These are phyloP conservation scores for Parietichytrium sp. DNA, from an alignment of 108 stramenopile genomes.

Conservation along the genomic window DNA sequence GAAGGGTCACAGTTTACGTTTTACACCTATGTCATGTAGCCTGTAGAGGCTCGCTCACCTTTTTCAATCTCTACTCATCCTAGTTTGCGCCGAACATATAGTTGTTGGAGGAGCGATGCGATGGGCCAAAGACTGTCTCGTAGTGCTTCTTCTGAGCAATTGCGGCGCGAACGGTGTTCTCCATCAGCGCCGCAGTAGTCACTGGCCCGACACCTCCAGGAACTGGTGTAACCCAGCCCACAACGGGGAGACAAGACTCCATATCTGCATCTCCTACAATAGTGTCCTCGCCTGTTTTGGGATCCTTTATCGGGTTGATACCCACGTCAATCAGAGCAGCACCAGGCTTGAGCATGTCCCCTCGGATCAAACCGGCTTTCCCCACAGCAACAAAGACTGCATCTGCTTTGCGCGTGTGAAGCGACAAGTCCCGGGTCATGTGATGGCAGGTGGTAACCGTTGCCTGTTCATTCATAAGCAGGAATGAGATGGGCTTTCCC, in stretches of 20 bases:
- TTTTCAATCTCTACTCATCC: not conserved
- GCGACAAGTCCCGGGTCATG: constrained; percentile 26
- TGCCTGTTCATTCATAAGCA: constrained; percentile 28
- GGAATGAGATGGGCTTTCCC: constrained; percentile 4
- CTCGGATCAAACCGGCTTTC: not conserved
- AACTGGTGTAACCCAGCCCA: constrained; percentile 22
- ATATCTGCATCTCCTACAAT: constrained; percentile 37
- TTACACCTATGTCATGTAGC: too few species aligned
- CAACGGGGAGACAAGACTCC: constrained; percentile 22
- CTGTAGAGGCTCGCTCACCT: too few species aligned
- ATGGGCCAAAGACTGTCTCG: constrained; percentile 27
- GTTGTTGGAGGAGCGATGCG: not conserved
- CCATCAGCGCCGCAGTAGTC: constrained; percentile 8
- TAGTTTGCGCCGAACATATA: constrained; percentile 33
- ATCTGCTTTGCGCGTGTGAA: constrained; percentile 33
- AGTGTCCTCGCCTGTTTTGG: constrained; percentile 26
- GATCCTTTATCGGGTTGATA: constrained; percentile 28
- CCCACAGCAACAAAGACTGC: constrained; percentile 33
- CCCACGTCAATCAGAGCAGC: constrained; percentile 22
- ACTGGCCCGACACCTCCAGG: constrained; percentile 31
- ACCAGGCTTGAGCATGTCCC: constrained; percentile 35
- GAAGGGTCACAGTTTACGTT: too few species aligned
- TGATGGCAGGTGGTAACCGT: constrained; percentile 29
- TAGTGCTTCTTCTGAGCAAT: constrained; percentile 15
- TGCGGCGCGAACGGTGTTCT: constrained; percentile 24